phyloP scores from a whole-genome alignment of 345 rosid species.

The Aquilaria sinensis region DNA sequence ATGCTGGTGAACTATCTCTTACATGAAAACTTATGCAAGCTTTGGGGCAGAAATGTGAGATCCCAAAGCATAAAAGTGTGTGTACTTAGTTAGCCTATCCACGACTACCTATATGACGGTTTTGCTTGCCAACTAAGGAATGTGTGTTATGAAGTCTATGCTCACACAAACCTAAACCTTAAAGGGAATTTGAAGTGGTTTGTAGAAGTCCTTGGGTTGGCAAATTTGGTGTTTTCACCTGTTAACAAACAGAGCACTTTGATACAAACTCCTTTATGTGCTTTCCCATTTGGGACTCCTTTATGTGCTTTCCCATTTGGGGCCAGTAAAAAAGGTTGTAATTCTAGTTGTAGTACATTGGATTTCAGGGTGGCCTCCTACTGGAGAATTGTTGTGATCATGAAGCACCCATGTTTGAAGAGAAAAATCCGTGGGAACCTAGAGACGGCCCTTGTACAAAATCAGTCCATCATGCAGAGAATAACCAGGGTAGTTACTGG shows the following conservation, averaged over 20 bases:
- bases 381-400: background rate
- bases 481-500: background rate
- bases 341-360: background rate
- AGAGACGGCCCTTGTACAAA: background rate
- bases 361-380: background rate
- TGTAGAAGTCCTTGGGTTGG: background rate
- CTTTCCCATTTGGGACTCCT: too few relatives aligned
- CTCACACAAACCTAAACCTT: background rate
- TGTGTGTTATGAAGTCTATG: background rate
- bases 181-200: background rate
- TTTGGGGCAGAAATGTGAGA: too few relatives aligned
- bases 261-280: background rate
- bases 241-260: background rate
- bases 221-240: background rate
- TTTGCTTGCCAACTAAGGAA: background rate
- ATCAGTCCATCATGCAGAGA: background rate
- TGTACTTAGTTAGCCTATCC: background rate
- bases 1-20: too few relatives aligned
- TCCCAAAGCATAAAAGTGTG: background rate
- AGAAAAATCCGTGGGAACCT: background rate
- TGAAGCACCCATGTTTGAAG: background rate
- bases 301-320: background rate
- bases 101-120: background rate
- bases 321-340: background rate
- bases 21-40: too few relatives aligned